phyloP scores from a whole-genome alignment of 805 yeast genomes.

The Limtongia smithiae region DNA sequence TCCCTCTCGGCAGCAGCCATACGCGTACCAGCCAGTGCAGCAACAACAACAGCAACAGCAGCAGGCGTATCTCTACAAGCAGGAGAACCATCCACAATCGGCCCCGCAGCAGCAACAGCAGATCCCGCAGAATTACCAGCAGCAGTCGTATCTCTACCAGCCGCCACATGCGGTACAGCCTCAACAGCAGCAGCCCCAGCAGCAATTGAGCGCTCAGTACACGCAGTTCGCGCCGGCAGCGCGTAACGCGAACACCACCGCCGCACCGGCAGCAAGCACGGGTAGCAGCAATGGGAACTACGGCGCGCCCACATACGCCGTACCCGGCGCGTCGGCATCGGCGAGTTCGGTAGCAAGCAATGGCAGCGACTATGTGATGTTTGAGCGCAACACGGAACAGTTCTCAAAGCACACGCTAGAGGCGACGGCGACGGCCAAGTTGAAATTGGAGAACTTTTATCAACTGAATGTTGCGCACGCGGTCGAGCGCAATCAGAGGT shows the following conservation, averaged over 20 bases:
- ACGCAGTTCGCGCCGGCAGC: slow-evolving; percentile 19
- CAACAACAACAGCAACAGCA: slow-evolving; percentile 1
- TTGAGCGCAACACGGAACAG: slow-evolving; percentile 78
- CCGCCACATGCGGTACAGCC: slow-evolving; percentile 5
- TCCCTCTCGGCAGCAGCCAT: no score
- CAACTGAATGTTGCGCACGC: slow-evolving; percentile 86
- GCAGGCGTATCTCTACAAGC: not conserved
- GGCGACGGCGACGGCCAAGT: slow-evolving; percentile 76
- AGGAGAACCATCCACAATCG: slow-evolving; percentile 7
- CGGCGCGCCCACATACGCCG: no score
- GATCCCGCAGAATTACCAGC: slow-evolving; percentile 4
- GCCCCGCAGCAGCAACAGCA: slow-evolving; percentile 8
- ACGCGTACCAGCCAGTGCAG: no score
- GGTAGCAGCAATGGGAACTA: no score
- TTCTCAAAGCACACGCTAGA: slow-evolving; percentile 75
- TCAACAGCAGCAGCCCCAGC: slow-evolving; percentile 8
- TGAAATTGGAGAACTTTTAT: slow-evolving; percentile 78
- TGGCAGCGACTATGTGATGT: slow-evolving; percentile 54
- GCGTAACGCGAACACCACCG: no score
- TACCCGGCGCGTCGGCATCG: not conserved
- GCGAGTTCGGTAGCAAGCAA: not conserved
- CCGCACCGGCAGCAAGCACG: no score
- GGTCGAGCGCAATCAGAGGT: slow-evolving; percentile 88
- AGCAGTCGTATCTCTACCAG: slow-evolving; percentile 7
- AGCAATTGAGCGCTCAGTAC: slow-evolving; percentile 10